Evolutionary conservation across 768 basidiomycete species (phyloP).

Genomic region (Pisolithus marmoratus): DNA sequence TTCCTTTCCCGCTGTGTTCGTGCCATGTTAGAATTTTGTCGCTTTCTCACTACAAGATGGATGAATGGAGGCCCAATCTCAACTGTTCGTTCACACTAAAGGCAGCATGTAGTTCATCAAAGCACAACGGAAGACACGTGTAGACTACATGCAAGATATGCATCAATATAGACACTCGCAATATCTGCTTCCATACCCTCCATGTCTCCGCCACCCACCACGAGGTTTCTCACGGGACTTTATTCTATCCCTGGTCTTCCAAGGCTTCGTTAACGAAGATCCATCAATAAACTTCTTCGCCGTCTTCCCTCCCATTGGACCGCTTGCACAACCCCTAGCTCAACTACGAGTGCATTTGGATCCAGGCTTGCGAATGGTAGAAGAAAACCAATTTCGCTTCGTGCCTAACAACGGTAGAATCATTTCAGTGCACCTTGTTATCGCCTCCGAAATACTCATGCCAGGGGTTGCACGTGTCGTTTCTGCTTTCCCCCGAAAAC

Average conservation of each 20-base stretch:
- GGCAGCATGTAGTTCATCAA: too few species aligned
- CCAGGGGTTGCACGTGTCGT: slow-evolving; percentile 45
- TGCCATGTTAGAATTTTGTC: too few species aligned
- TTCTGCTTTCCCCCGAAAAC: slow-evolving; percentile 45
- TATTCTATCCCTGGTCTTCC: slow-evolving; percentile 27
- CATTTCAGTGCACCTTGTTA: slow-evolving; percentile 53
- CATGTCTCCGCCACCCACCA: slow-evolving; percentile 13
- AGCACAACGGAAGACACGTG: too few species aligned
- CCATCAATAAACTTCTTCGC: slow-evolving; percentile 31
- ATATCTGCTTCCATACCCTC: slow-evolving; percentile 27
- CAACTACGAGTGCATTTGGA: slow-evolving; percentile 27
- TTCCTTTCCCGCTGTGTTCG: too few species aligned
- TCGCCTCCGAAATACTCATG: slow-evolving; percentile 77
- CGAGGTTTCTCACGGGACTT: slow-evolving; percentile 19
- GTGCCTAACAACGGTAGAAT: slow-evolving; percentile 27
- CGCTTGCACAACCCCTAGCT: slow-evolving; percentile 28
- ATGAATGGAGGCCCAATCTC: too few species aligned
- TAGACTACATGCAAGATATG: slow-evolving; percentile 38
- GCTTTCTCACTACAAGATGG: too few species aligned
- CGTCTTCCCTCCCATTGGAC: slow-evolving; percentile 26
- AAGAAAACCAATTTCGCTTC: slow-evolving; percentile 8
- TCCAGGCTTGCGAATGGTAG: slow-evolving; percentile 13
- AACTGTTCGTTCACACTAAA: too few species aligned
- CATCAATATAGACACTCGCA: slow-evolving; percentile 32
- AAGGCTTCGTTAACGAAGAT: slow-evolving; percentile 17